Percentiles rank a stretch among this genome's conserved stretches.
Conservation (phyloP, 352 stramenopile genomes). For the Phytophthora aleatoria region DNA sequence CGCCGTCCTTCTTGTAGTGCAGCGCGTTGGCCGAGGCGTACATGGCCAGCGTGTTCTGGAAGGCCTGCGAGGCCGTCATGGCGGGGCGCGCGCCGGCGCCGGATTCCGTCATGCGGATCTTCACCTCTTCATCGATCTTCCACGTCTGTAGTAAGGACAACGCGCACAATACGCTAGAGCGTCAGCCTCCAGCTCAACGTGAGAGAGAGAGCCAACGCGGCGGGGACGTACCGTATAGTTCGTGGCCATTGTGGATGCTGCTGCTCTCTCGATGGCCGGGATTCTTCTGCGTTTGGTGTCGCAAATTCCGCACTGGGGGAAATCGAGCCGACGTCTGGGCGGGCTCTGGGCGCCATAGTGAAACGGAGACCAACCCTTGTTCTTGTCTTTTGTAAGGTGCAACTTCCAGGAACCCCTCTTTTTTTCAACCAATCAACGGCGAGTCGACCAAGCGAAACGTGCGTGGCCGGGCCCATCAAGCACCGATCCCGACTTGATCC, state of each 20-base stretch:
- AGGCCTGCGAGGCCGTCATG: conserved; percentile 59
- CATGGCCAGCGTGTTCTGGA: conserved; percentile 63
- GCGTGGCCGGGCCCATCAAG: conserved; percentile 8
- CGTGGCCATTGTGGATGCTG: conserved; percentile 30
- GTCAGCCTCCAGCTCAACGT: not conserved
- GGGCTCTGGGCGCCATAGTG: conserved; percentile 5
- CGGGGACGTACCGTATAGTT: conserved; percentile 45
- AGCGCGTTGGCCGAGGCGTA: conserved; percentile 62
- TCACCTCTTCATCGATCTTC: conserved; percentile 88
- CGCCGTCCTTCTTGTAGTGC: conserved; percentile 73
- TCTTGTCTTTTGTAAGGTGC: conserved; percentile 33
- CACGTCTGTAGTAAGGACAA: conserved; percentile 51
- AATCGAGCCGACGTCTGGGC: conserved; percentile 7
- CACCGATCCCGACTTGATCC: conserved; percentile 16
- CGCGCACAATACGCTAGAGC: not conserved
- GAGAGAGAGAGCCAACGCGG: not conserved
- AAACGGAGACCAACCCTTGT: conserved; percentile 18
- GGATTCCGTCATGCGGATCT: conserved; percentile 65
- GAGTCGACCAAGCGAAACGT: not conserved
- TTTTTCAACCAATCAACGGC: conserved; percentile 19
- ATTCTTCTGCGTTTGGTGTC: conserved; percentile 31
- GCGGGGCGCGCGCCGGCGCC: conserved; percentile 49
- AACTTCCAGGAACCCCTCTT: conserved; percentile 12
- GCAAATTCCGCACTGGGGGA: conserved; percentile 53
- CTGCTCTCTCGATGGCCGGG: conserved; percentile 4